A percentile compares a stretch with the other conserved stretches of the same genome.
Conservation (phyloP, 371 early-diverging fungal species). For the Mucor plumbeus region DNA sequence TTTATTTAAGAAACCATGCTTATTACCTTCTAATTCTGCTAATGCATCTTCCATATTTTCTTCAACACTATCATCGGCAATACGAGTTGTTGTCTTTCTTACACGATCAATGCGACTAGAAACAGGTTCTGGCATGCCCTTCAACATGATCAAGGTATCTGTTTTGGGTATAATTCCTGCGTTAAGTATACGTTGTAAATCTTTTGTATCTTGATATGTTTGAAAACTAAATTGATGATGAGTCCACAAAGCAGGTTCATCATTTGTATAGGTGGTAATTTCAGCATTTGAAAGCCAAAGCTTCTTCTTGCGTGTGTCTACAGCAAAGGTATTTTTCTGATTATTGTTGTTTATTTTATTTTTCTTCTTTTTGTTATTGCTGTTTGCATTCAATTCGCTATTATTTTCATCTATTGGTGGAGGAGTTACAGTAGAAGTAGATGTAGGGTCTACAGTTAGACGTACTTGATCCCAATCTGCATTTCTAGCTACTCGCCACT, state of each 20-base stretch:
- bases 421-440: background rate
- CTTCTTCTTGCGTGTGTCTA: constrained; percentile 5
- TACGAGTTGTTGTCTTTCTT: constrained; percentile 42
- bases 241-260: constrained; percentile 58
- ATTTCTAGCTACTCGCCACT: constrained; percentile 61
- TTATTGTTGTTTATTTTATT: constrained; percentile 7
- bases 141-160: constrained; percentile 47
- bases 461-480: constrained; percentile 56
- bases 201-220: constrained; percentile 39
- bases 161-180: constrained; percentile 48
- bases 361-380: constrained; percentile 14
- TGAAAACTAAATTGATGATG: constrained; percentile 60
- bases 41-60: constrained; percentile 54
- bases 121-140: constrained; percentile 55
- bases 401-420: background rate
- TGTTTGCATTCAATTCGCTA: background rate
- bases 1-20: background rate
- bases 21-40: constrained; percentile 53
- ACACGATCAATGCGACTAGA: constrained; percentile 53
- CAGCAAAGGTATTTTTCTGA: constrained; percentile 8
- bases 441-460: constrained; percentile 18
- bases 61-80: constrained; percentile 36
- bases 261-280: constrained; percentile 55
- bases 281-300: constrained; percentile 63
- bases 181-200: constrained; percentile 28